Conservation (phyloP, 495 filamentous ascomycete genomes). For the Penicillium nucicola region DNA sequence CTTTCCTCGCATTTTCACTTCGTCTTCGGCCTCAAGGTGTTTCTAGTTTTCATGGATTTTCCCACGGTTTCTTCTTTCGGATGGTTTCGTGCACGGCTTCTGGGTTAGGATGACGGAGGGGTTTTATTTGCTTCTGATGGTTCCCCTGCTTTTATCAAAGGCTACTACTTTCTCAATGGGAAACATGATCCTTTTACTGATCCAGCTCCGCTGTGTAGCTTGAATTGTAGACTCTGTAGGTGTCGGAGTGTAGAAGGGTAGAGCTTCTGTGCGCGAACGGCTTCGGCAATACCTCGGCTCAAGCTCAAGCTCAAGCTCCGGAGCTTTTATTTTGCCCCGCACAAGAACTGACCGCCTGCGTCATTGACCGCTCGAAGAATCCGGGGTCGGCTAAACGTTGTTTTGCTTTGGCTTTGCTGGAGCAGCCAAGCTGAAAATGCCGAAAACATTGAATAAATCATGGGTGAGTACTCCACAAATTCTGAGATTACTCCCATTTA, state of each 20-base stretch:
- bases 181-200: slow-evolving; percentile 25
- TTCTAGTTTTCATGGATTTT: slow-evolving; percentile 35
- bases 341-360: slow-evolving; percentile 5
- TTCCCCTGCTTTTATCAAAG: slow-evolving; percentile 14
- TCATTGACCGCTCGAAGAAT: slow-evolving; percentile 6
- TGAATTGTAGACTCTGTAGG: background rate
- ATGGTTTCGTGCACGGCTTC: slow-evolving; percentile 31
- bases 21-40: slow-evolving; percentile 35
- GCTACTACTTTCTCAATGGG: slow-evolving; percentile 33
- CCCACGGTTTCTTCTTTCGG: slow-evolving; percentile 22
- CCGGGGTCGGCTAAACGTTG: slow-evolving; percentile 6
- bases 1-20: slow-evolving; percentile 11
- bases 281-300: background rate
- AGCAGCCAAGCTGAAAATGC: too few relatives aligned
- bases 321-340: slow-evolving; percentile 3
- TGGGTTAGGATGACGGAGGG: slow-evolving; percentile 44
- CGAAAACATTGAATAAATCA: too few relatives aligned
- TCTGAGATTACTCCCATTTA: too few relatives aligned
- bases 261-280: background rate
- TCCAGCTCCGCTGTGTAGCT: background rate
- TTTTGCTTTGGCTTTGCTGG: background rate
- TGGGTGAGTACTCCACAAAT: too few relatives aligned
- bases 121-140: slow-evolving; percentile 37
- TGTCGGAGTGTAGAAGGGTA: too few relatives aligned
- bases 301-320: slow-evolving; percentile 1